Base-by-base conservation (phyloP, 768 basidiomycete genomes). In the Xanthoconium stramineum region DNA sequence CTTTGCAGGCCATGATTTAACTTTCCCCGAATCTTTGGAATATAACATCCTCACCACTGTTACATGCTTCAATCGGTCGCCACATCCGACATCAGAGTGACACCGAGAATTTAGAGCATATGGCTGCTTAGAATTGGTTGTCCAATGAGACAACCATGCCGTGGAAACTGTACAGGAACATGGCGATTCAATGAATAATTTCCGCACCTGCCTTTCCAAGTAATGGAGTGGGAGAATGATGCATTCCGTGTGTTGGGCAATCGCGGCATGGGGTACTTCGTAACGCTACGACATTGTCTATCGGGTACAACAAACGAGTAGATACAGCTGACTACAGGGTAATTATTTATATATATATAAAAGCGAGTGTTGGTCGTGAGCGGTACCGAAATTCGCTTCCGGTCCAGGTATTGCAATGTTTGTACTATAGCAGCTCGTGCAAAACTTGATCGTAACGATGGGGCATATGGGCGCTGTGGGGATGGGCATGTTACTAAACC, bases 381-480 rank as follows among this genome's bases (percentile, higher is more conserved):
- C 50, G 19, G n/a, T 28, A 39, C 51, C 24, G 24, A 4, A 24
- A 24, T 49, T 50, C 33, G 29, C 46, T 35, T 49, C 49, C 30
- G 6, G 48, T 51, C 47, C 39, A 36, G 35, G 47, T 36, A 13
- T 37, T 50, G 50, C 44, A 56, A 45, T 36, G 29, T 47, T 36
- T 19, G 40, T 29, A 15, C 51, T 46, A 87, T 36, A 87, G 69
- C 38, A 90, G 70, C 65, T 90, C 87, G 58, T 89, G 86, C 46
- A 92, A 67, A 33, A 84, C 84, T 55, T 78, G 78, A 65, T 92
- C 91, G 62, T 93, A 93, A 61, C 86, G 85, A 65, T 93, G 85
- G 20, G 91, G 89, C 73, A 91, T 73, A 67, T 91, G 89, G 11
- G 89, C 83, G 64, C 85, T 87, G 60, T 29, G 56, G 33, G 37